Conservation (phyloP, 2,329 filamentous ascomycete species). For the Phyllosticta ampelicida region DNA sequence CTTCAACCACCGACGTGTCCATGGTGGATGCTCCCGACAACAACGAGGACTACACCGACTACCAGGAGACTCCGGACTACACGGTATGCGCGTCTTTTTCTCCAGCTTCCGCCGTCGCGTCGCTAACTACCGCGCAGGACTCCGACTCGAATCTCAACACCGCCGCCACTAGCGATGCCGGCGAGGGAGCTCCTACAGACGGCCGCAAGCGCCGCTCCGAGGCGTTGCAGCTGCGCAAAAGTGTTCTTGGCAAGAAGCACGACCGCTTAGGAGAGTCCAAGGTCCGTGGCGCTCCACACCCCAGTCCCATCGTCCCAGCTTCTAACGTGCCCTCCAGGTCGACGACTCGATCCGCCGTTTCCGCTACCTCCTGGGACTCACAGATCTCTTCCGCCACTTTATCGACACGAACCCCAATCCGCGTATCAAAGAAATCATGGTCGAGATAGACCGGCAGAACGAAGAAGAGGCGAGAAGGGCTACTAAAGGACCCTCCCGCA, state of each 20-base stretch:
- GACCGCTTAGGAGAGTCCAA: constrained; percentile 86
- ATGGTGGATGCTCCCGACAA: constrained; percentile 30
- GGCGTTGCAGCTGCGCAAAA: constrained; percentile 79
- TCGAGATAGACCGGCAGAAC: constrained; percentile 89
- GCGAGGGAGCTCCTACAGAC: constrained; percentile 57
- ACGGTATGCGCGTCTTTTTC: constrained; percentile 33
- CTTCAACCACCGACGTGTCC: constrained; percentile 27
- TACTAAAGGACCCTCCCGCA: constrained; percentile 65
- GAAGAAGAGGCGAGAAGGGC: constrained; percentile 55
- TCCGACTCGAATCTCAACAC: constrained; percentile 57
- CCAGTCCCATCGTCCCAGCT: background rate
- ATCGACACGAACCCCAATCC: constrained; percentile 97
- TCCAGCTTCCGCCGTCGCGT: background rate
- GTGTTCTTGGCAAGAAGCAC: constrained; percentile 90
- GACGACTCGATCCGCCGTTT: constrained; percentile 93
- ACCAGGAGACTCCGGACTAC: constrained; percentile 52
- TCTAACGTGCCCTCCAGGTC: constrained; percentile 45
- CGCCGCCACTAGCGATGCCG: constrained; percentile 72
- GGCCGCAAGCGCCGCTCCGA: constrained; percentile 79
- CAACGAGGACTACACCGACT: constrained; percentile 21
- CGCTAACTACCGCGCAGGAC: constrained; percentile 36
- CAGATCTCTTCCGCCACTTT: constrained; percentile 95
- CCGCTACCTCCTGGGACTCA: constrained; percentile 86
- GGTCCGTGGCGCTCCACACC: constrained; percentile 40
- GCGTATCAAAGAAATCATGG: constrained; percentile 85